Conservation (phyloP, 1,139 yeast genomes). For the Debaryomyces subglobosus region DNA sequence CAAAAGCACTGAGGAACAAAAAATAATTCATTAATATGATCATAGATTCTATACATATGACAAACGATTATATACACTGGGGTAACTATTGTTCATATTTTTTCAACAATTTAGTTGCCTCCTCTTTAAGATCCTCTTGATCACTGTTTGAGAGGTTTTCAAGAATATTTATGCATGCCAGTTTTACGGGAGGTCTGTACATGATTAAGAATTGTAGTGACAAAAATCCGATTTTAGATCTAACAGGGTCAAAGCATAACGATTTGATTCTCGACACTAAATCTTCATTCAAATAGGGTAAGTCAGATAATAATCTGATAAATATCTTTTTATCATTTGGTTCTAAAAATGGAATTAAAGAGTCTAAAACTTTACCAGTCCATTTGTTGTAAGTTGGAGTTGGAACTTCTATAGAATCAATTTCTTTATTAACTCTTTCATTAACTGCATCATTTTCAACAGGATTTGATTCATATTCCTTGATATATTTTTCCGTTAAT, state of each 20-base stretch:
- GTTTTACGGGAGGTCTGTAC: constrained; percentile 86
- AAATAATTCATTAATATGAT: not conserved
- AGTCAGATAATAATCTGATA: constrained; percentile 79
- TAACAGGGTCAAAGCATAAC: constrained; percentile 82
- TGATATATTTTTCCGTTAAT: constrained; percentile 16
- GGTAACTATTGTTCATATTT: constrained; percentile 35
- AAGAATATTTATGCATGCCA: constrained; percentile 65
- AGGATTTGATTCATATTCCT: constrained; percentile 16
- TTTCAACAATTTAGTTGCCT: constrained; percentile 54
- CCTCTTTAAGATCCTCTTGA: constrained; percentile 58
- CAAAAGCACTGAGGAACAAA: constrained; percentile 2
- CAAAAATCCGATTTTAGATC: constrained; percentile 79
- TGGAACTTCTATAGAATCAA: constrained; percentile 19
- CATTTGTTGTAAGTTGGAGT: constrained; percentile 65
- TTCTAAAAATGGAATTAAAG: constrained; percentile 82
- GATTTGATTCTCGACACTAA: constrained; percentile 69
- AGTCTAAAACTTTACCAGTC: constrained; percentile 74
- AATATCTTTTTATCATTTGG: constrained; percentile 77
- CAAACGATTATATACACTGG: not conserved
- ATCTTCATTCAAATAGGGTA: constrained; percentile 70
- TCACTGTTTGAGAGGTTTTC: constrained; percentile 55
- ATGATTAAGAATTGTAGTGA: constrained; percentile 79
- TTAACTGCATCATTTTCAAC: constrained; percentile 10
- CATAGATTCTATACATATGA: constrained; percentile 3
- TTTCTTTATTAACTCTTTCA: constrained; percentile 14